Evolutionary conservation across 2,329 filamentous ascomycete species (phyloP), one percentile per base, ranked within the genome.

Genomic region (Metarhizium anisopliae): DNA sequence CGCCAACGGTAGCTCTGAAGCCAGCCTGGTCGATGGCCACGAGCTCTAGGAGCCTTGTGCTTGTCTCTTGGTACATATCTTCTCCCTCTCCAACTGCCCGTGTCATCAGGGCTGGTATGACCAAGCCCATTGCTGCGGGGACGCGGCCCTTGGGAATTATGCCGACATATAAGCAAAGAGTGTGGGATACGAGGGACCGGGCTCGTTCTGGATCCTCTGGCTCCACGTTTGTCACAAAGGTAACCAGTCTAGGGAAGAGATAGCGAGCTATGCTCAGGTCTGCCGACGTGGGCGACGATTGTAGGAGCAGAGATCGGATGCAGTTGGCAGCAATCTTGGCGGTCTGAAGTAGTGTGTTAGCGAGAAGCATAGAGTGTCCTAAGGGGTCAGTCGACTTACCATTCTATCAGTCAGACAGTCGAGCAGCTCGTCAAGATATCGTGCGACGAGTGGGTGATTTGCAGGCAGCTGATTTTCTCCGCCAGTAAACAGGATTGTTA

Each of bases 291-390:
- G 83, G 75, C 53, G 81, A 74, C 54, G 81, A 73, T 63, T 87
- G 76, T 3, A 96, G 74, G 35, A 97, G 78, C 7, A 97, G 80
- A 7, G 91, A 94, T 56, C 92, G 85, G 61, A 93, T 83, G 70
- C 94, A 99, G 66, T 90, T 91, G 59, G 90, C 88, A 1, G 94
- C 91, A 55, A 96, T 92, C 66, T 89, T 95, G 55, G 89, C 87
- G 2, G 90, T 93, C 83, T 87, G 29, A 36, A 54, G 20, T 3
- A 32, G 18, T 14, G 47, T 20, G 42, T 40, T 42, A 30, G 6
- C 30, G 13, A 42, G 14, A 30, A 18, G 2, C 35, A 42, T 11
- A 16, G 7, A 51, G 18, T 25, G 25, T 53, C 30, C 30, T n/a
- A 14, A 25, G 29, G 40, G 36, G 13, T 40, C 20, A 36, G 7